phyloP scores from a whole-genome alignment of 139 green algal species.

The Auxenochlorella pyrenoidosa region DNA sequence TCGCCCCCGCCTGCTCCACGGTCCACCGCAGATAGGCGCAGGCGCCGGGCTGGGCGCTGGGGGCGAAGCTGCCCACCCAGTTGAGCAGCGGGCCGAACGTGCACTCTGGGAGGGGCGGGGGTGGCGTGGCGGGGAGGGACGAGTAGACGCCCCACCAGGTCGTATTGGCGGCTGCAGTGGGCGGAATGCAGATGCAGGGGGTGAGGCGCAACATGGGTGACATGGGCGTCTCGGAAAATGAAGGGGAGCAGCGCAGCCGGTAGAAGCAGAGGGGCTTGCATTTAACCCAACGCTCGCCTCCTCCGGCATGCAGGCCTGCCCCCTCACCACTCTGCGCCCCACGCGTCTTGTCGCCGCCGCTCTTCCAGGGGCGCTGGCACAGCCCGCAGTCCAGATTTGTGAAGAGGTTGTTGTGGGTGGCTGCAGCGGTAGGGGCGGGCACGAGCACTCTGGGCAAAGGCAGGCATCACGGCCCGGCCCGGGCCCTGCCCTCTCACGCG shows the following conservation, averaged over 20 bases:
- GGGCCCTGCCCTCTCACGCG: background rate
- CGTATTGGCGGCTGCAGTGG: background rate
- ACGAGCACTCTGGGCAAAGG: background rate
- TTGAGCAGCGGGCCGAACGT: background rate
- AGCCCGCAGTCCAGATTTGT: background rate
- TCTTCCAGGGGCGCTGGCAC: background rate
- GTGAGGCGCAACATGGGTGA: background rate
- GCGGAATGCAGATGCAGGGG: background rate
- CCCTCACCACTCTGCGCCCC: background rate
- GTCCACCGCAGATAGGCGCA: background rate
- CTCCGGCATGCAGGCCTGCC: too few species aligned
- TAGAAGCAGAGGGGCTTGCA: too few species aligned
- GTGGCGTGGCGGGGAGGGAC: background rate
- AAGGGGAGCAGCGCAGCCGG: too few species aligned
- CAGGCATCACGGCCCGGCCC: background rate
- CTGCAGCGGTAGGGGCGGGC: background rate
- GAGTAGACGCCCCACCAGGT: conserved; percentile 3
- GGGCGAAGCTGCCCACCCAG: background rate
- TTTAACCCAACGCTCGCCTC: too few species aligned
- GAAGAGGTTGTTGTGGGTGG: conserved; percentile 25
- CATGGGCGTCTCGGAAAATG: too few species aligned
- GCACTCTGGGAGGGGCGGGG: background rate
- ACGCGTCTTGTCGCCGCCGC: background rate
- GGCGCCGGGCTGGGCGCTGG: background rate
- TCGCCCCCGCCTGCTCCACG: background rate